Percentiles rank a stretch among this genome's conserved stretches.
Evolutionary conservation across 1,139 yeast species (phyloP).

Genomic region (Taphrina pruni): DNA sequence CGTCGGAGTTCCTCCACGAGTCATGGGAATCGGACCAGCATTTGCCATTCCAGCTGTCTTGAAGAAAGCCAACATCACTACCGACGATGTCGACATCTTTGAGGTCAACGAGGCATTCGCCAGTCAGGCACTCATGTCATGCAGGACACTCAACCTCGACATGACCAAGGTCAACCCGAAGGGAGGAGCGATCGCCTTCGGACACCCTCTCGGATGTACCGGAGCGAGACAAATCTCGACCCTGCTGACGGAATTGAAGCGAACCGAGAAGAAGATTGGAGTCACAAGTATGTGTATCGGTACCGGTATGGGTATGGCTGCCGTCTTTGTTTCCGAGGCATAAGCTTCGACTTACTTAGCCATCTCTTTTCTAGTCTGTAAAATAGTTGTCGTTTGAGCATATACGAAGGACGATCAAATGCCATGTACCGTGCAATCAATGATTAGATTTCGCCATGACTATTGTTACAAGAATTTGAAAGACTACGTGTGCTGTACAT

Average conservation of each 20-base stretch:
- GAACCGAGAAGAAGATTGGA: slow-evolving; percentile 74
- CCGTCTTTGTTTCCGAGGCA: slow-evolving; percentile 26
- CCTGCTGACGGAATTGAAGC: slow-evolving; percentile 73
- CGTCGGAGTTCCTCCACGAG: slow-evolving; percentile 94
- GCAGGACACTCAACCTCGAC: slow-evolving; percentile 70
- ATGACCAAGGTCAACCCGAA: slow-evolving; percentile 77
- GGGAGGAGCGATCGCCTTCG: slow-evolving; percentile 96
- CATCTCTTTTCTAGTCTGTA: neutral
- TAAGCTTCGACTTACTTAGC: neutral
- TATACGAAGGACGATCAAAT: neutral
- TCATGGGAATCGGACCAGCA: slow-evolving; percentile 98
- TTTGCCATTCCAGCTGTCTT: slow-evolving; percentile 86
- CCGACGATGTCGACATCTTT: slow-evolving; percentile 71
- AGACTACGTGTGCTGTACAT: neutral
- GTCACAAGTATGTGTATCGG: slow-evolving; percentile 97
- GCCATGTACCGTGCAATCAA: neutral
- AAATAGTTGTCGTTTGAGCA: slow-evolving; percentile 3
- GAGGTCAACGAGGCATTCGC: slow-evolving; percentile 98
- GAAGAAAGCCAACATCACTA: slow-evolving; percentile 65
- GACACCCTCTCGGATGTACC: slow-evolving; percentile 81
- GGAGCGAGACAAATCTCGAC: slow-evolving; percentile 96
- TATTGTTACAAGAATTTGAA: too few relatives aligned
- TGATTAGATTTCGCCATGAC: too few relatives aligned
- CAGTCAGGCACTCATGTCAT: slow-evolving; percentile 86
- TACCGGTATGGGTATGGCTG: slow-evolving; percentile 97